Conservation (phyloP, 2,329 filamentous ascomycete species). For the Phaeosphaeria sp. region DNA sequence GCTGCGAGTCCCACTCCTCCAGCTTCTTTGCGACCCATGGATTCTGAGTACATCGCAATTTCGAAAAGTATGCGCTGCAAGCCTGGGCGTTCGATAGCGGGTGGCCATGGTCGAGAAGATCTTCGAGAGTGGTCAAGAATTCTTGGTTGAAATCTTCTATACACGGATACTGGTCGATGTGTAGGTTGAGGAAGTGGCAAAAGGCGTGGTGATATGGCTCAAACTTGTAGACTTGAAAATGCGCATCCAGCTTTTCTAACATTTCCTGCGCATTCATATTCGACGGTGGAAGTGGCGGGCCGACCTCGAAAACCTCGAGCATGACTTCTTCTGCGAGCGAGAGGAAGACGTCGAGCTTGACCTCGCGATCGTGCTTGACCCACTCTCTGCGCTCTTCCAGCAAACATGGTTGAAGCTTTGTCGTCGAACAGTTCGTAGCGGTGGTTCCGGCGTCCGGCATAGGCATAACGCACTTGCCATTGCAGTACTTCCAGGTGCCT, state of each 20-base stretch:
- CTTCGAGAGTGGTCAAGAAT: slow-evolving; percentile 39
- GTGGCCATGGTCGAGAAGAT: slow-evolving; percentile 42
- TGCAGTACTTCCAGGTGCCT: slow-evolving; percentile 42
- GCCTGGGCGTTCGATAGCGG: slow-evolving; percentile 44
- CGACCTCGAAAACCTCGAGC: slow-evolving; percentile 44
- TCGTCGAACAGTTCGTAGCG: slow-evolving; percentile 20
- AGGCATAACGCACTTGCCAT: slow-evolving; percentile 40
- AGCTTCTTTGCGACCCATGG: slow-evolving; percentile 45
- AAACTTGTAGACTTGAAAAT: slow-evolving; percentile 38
- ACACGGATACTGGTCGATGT: slow-evolving; percentile 41
- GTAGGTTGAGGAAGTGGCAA: slow-evolving; percentile 47
- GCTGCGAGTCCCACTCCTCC: slow-evolving; percentile 38
- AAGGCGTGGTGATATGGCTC: slow-evolving; percentile 46
- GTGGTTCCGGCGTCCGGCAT: slow-evolving; percentile 39
- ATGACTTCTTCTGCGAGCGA: slow-evolving; percentile 46
- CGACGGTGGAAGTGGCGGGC: slow-evolving; percentile 41
- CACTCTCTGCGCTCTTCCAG: slow-evolving; percentile 44
- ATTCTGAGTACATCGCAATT: slow-evolving; percentile 46
- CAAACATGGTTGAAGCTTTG: slow-evolving; percentile 36
- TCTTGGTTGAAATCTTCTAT: slow-evolving; percentile 45
- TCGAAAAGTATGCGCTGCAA: slow-evolving; percentile 47
- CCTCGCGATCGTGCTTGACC: slow-evolving; percentile 45
- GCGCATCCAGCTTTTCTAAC: slow-evolving; percentile 37
- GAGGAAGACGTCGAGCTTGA: slow-evolving; percentile 46
- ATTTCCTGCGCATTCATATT: slow-evolving; percentile 42